Percentiles rank a stretch among this genome's conserved stretches.
Conservation (phyloP, 2,329 filamentous ascomycete genomes). For the Cladophialophora chaetospira region DNA sequence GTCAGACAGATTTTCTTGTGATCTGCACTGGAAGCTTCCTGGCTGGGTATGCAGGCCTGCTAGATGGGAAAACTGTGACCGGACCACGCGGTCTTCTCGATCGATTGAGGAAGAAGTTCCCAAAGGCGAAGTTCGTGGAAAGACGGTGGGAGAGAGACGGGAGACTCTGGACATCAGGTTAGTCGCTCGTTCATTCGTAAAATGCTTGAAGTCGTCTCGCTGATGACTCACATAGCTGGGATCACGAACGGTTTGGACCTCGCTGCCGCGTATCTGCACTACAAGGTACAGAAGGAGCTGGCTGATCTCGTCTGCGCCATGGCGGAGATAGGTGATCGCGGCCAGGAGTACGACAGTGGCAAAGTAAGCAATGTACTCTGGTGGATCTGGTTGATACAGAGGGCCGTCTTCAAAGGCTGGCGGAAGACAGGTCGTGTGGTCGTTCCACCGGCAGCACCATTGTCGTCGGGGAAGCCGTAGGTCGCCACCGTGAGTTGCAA, state of each 20-base stretch:
- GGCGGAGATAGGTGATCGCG: slow-evolving; percentile 39
- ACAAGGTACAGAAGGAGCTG: slow-evolving; percentile 35
- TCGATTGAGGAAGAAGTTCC: slow-evolving; percentile 27
- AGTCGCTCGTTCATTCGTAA: not conserved
- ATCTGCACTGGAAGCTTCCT: slow-evolving; percentile 32
- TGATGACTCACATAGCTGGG: slow-evolving; percentile 14
- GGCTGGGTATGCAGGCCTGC: slow-evolving; percentile 28
- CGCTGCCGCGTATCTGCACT: slow-evolving; percentile 36
- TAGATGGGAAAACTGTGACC: slow-evolving; percentile 27
- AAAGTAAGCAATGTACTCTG: slow-evolving; percentile 17
- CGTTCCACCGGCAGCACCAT: too few species aligned
- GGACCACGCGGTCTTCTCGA: slow-evolving; percentile 27
- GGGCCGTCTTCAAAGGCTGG: not conserved
- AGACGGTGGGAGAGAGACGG: slow-evolving; percentile 37
- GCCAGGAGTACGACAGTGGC: slow-evolving; percentile 34
- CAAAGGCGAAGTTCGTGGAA: slow-evolving; percentile 25
- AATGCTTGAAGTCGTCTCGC: not conserved
- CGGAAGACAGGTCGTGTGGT: not conserved
- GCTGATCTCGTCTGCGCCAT: slow-evolving; percentile 39
- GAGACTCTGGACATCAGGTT: slow-evolving; percentile 39
- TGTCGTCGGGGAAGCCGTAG: too few species aligned
- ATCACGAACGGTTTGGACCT: slow-evolving; percentile 40
- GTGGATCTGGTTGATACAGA: slow-evolving; percentile 21
- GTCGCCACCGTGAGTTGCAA: too few species aligned
- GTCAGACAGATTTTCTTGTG: slow-evolving; percentile 31